A percentile compares a stretch with the other conserved stretches of the same genome.
Evolutionary conservation across 495 filamentous ascomycete species (phyloP).

Genomic region (Penicillium cinerascens): DNA sequence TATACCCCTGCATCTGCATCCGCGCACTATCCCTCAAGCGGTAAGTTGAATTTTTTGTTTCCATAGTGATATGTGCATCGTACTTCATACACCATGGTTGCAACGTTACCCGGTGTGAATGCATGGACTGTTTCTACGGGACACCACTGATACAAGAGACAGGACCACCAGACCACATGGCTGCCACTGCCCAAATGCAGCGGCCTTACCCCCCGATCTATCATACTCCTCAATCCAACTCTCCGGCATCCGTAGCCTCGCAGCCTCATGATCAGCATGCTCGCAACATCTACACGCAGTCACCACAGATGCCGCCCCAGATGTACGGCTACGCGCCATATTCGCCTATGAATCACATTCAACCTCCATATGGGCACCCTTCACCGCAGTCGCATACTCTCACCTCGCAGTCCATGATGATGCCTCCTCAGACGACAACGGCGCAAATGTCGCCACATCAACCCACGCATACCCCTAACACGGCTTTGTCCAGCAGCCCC

Average conservation of each 20-base stretch:
- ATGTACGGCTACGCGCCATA: conserved; percentile 77
- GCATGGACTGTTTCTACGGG: background rate
- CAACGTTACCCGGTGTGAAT: background rate
- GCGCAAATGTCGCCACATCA: conserved; percentile 55
- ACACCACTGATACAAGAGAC: background rate
- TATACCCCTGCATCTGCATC: conserved; percentile 69
- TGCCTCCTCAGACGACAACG: conserved; percentile 64
- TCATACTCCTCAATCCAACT: conserved; percentile 93
- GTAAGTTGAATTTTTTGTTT: conserved; percentile 49
- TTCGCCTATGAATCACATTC: conserved; percentile 65
- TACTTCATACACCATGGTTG: background rate
- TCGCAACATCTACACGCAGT: conserved; percentile 77
- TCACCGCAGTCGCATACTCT: conserved; percentile 64
- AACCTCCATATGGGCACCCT: conserved; percentile 72
- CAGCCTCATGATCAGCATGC: conserved; percentile 84
- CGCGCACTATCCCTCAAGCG: conserved; percentile 72
- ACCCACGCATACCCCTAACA: conserved; percentile 39
- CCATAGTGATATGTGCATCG: background rate
- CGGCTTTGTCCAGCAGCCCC: conserved; percentile 35
- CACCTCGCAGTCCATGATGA: conserved; percentile 59
- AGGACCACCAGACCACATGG: conserved; percentile 93
- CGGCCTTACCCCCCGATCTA: conserved; percentile 88
- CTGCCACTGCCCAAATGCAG: conserved; percentile 77
- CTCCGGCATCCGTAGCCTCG: conserved; percentile 92
- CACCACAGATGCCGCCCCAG: conserved; percentile 70